Evolutionary conservation across 208 protist species (phyloP), one percentile per base, ranked within the genome.

Genomic region (Herpetomonas samuelpessoai): DNA sequence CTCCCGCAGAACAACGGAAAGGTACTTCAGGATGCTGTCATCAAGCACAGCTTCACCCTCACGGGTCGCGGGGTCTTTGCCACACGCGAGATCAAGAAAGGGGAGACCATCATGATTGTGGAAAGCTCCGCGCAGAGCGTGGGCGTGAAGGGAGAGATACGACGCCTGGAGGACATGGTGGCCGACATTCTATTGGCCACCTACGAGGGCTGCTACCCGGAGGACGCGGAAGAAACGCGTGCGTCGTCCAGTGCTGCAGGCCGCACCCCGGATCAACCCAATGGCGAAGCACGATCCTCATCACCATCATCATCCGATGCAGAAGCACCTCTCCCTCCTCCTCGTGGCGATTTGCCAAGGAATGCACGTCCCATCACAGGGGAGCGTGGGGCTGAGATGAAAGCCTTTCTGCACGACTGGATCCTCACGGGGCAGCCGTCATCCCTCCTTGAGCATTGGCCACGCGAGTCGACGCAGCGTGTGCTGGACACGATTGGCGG

Each of bases 1-100:
- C 73, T 95, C n/a, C 85, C 89, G 31, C 71, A 86, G 54, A 62
- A 65, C 44, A 91, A 95, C 48, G 89, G 85, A 1, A 79, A 74
- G 21, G 81, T 85, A n/a, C 30, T 81, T 44, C 80, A 86, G 65
- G 82, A 88, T 30, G 70, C 71, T 0, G 75, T 91, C 18, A 63
- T 93, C n/a, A 77, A 81, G 55, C 78, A 90, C 68, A 88, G 81
- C 61, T 91, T 95, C 59, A 63, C 61, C 25, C 68, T 82, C 19
- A 93, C 89, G 38, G 89, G 89, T 1, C 81, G 89, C 12, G 89
- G 89, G 27, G 69, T 95, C 24, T 95, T 95, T 55, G 81, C 89
- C 21, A 91, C 83, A 29, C 65, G 74, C 6, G 68, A 80, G 44
- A 76, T 95, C 21, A 62, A 60, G 25, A 76, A 83, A 29, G 89